Evolutionary conservation across 2,329 filamentous ascomycete species (phyloP).

Genomic region (Epichloe bromicola): DNA sequence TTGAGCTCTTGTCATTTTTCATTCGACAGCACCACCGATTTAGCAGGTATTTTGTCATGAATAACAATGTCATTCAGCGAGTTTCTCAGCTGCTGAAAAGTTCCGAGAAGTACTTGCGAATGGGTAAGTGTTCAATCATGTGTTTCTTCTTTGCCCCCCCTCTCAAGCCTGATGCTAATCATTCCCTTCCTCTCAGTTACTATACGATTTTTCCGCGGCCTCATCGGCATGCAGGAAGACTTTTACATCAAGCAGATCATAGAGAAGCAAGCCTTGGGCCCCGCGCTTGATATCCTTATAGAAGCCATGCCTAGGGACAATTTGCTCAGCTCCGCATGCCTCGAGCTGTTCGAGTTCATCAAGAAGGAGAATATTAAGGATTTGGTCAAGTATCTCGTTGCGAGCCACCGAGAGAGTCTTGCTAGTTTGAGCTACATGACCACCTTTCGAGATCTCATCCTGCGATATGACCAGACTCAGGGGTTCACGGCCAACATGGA

Average conservation of each 20-base stretch:
- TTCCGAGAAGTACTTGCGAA: conserved; percentile 81
- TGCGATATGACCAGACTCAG: conserved; percentile 67
- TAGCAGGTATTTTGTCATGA: conserved; percentile 78
- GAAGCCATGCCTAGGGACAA: conserved; percentile 87
- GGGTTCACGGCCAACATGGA: conserved; percentile 54
- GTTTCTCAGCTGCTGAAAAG: conserved; percentile 72
- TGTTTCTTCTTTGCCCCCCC: neutral
- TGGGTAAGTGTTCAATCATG: conserved; percentile 45
- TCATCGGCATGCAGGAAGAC: conserved; percentile 76
- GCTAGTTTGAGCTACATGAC: conserved; percentile 68
- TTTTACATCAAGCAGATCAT: conserved; percentile 81
- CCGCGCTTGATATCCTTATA: conserved; percentile 72
- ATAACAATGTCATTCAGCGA: conserved; percentile 62
- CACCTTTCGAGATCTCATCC: conserved; percentile 65
- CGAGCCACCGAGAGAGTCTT: conserved; percentile 69
- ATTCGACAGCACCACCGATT: conserved; percentile 77
- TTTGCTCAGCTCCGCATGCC: conserved; percentile 79
- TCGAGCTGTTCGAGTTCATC: conserved; percentile 89
- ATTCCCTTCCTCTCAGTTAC: conserved; percentile 42
- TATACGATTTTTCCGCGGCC: conserved; percentile 83
- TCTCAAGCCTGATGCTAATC: neutral
- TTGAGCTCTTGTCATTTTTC: conserved; percentile 90
- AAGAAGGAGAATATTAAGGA: conserved; percentile 75
- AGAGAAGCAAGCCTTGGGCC: conserved; percentile 67
- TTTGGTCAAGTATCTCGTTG: conserved; percentile 71